Evolutionary conservation across 2,329 filamentous ascomycete species (phyloP), one percentile per base, ranked within the genome.

Genomic region (Fusarium beomiforme): DNA sequence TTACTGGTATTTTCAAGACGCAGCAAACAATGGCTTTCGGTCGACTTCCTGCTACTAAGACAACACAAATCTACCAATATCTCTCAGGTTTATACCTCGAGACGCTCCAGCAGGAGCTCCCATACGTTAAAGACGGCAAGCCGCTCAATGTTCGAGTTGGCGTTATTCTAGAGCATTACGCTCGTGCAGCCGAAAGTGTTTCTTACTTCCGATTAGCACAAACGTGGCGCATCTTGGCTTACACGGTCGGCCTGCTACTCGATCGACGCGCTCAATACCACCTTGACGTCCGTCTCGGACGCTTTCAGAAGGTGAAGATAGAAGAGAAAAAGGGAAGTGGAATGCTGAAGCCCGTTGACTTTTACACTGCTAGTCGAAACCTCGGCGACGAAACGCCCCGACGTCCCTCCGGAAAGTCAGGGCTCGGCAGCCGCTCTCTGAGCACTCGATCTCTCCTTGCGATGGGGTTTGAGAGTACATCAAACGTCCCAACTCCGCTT

Each of bases 1-100:
- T 88, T 7, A 89, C 88, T 0, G 88, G 87, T 1, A 78, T 83
- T 5, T 91, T 88, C 78, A 87, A 84, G 64, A 83, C 87, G 0
- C 88, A 89, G 69, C 89, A 91, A 73, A 83, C 88, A 19, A 91
- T 91, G 88, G 87, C 88, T 0, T 85, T 90, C 42, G 89, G 89
- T 0, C 87, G 83, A 69, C 79, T 88, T 5, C 89, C 89, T 2
- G 83, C 86, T 4, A 82, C 85, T 3, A 81, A 83, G 8, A 85
- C 84, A n/a, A 81, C 84, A 1, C 79, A 84, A 13, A 78, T 86
- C 0, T 91, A 90, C 70, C 84, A 87, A 58, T 88, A 88, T 68
- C 83, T 91, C 4, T 84, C 88, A 0, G 82, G 81, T 42, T 82
- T 85, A 17, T 91, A 91, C 71, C 79, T 91, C 3, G 84, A 88